These are phyloP conservation scores for Stagonosporopsis tanaceti DNA, from an alignment of 2,329 filamentous ascomycete genomes.

Conservation along the genomic window DNA sequence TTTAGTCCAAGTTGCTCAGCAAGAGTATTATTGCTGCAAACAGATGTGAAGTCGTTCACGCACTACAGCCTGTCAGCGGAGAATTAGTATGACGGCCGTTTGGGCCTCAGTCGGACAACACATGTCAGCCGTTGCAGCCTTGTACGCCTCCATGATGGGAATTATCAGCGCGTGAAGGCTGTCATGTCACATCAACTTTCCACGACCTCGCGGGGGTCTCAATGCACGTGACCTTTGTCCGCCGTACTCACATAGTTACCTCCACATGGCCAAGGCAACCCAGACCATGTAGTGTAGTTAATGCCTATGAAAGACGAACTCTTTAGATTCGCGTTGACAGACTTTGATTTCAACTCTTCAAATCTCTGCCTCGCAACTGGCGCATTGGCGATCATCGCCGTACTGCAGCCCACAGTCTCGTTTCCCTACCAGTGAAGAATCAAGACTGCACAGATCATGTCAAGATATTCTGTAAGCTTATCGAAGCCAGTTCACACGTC, in stretches of 20 bases:
- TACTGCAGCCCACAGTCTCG: constrained; percentile 27
- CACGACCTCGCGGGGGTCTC: no score
- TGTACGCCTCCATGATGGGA: background rate
- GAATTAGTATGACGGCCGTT: no score
- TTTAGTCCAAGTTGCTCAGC: background rate
- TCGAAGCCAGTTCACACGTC: constrained; percentile 54
- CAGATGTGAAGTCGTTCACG: background rate
- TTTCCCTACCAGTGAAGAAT: constrained; percentile 19
- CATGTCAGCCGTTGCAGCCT: background rate
- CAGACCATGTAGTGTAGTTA: no score
- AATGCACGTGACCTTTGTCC: background rate
- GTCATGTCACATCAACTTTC: background rate
- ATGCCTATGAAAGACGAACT: no score
- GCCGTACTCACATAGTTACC: no score
- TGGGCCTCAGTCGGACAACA: background rate
- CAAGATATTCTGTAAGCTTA: constrained; percentile 41
- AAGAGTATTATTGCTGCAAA: background rate
- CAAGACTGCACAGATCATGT: constrained; percentile 32
- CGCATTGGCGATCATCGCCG: constrained; percentile 27
- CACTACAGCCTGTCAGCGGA: background rate
- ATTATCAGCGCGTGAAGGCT: background rate
- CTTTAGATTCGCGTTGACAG: constrained; percentile 18
- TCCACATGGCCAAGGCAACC: no score
- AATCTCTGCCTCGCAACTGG: constrained; percentile 30
- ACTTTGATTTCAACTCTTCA: constrained; percentile 24